These are phyloP conservation scores for Chaetomium tenue DNA, from an alignment of 495 filamentous ascomycete genomes.

Conservation along the genomic window DNA sequence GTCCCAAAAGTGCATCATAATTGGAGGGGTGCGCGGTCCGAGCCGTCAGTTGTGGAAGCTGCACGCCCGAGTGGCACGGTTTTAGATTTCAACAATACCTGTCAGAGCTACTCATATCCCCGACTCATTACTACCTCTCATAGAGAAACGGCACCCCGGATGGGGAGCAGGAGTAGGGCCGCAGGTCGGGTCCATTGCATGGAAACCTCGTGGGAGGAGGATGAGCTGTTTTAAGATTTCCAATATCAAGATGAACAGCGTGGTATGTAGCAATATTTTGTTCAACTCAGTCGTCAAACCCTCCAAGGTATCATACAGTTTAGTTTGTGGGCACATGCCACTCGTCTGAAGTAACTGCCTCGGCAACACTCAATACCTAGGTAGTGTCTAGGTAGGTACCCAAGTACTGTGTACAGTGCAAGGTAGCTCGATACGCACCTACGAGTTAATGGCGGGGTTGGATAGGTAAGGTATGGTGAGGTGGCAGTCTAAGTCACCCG, in stretches of 20 bases:
- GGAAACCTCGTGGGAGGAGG: not conserved
- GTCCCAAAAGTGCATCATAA: not conserved
- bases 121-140: not conserved
- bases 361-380: no score
- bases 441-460: not conserved
- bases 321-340: no score
- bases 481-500: not conserved
- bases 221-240: not conserved
- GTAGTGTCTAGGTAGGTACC: no score
- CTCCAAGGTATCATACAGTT: not conserved
- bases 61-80: no score
- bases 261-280: not conserved
- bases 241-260: not conserved
- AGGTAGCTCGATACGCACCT: no score
- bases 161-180: not conserved
- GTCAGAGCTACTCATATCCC: not conserved
- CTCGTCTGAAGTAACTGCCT: no score
- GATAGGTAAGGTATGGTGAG: not conserved
- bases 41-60: not conserved
- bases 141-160: not conserved
- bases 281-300: not conserved
- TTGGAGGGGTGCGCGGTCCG: not conserved
- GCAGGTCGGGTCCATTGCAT: not conserved
- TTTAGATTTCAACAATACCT: not conserved
- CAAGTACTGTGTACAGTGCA: no score